phyloP scores from a whole-genome alignment of 2,329 filamentous ascomycete genomes.

The Cadophora malorum region DNA sequence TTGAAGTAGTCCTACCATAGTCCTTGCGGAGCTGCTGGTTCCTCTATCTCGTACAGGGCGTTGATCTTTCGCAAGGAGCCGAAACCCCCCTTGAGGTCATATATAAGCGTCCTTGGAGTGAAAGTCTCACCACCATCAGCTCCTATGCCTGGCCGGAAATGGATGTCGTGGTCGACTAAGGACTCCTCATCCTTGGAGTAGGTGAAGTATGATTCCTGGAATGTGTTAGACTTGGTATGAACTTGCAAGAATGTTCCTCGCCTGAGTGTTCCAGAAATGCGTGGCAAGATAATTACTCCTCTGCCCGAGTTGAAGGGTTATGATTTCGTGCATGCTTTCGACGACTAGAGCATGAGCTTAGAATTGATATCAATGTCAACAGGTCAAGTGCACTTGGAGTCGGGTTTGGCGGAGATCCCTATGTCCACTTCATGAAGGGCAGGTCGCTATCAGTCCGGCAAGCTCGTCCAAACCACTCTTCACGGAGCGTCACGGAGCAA shows the following conservation, averaged over 20 bases:
- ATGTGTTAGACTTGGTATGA: slow-evolving; percentile 27
- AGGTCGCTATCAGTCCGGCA: background rate
- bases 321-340: slow-evolving; percentile 84
- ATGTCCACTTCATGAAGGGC: slow-evolving; percentile 2
- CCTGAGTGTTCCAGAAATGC: slow-evolving; percentile 97
- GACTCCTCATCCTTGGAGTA: slow-evolving; percentile 73
- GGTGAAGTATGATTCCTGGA: slow-evolving; percentile 96
- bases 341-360: background rate
- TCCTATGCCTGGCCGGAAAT: slow-evolving; percentile 84
- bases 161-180: slow-evolving; percentile 80
- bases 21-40: slow-evolving; percentile 40
- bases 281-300: slow-evolving; percentile 92
- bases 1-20: slow-evolving; percentile 48
- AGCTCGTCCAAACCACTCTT: background rate
- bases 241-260: slow-evolving; percentile 45
- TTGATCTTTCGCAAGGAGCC: slow-evolving; percentile 88
- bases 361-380: background rate
- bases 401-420: background rate
- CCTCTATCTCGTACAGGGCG: slow-evolving; percentile 69
- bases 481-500: background rate
- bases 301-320: slow-evolving; percentile 92
- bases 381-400: background rate
- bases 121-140: slow-evolving; percentile 89
- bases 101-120: slow-evolving; percentile 88
- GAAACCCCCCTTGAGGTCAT: slow-evolving; percentile 94